phyloP scores from a whole-genome alignment of 768 basidiomycete genomes.

The Tricholoma sp. region DNA sequence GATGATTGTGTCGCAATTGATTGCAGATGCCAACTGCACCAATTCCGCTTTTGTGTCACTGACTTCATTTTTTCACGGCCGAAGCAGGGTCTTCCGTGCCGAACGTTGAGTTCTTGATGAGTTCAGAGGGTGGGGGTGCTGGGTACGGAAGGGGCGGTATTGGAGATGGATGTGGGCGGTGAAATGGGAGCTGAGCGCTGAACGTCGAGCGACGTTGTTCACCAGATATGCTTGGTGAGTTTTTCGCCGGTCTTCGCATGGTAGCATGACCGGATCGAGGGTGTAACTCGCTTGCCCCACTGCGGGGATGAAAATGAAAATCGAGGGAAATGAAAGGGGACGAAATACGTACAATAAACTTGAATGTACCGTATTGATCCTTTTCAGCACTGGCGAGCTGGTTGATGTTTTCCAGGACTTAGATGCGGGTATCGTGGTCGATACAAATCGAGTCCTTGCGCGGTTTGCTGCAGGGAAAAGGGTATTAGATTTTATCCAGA shows the following conservation, averaged over 20 bases:
- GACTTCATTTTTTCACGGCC: no score
- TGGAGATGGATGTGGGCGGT: no score
- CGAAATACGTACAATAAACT: conserved; percentile 41
- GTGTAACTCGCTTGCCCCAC: no score
- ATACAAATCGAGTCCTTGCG: conserved; percentile 57
- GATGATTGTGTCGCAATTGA: no score
- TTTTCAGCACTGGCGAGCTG: conserved; percentile 75
- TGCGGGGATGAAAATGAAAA: no score
- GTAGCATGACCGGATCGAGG: conserved; percentile 60
- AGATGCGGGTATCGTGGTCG: conserved; percentile 79
- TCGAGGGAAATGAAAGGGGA: neutral
- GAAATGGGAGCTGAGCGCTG: conserved; percentile 6
- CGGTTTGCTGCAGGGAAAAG: conserved; percentile 34
- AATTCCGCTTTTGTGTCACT: no score
- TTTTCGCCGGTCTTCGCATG: conserved; percentile 66
- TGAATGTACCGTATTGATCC: conserved; percentile 85
- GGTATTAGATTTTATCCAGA: no score
- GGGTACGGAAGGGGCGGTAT: no score
- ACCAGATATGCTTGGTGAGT: conserved; percentile 80
- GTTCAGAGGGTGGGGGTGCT: no score
- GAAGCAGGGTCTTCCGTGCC: no score
- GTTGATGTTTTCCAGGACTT: conserved; percentile 66
- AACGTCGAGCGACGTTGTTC: conserved; percentile 24
- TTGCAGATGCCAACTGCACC: no score
- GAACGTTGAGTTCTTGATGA: no score